Percentiles rank a stretch among this genome's conserved stretches.
These are phyloP conservation scores for Trichoderma polysporum DNA, from an alignment of 2,329 filamentous ascomycete genomes.

Conservation along the genomic window DNA sequence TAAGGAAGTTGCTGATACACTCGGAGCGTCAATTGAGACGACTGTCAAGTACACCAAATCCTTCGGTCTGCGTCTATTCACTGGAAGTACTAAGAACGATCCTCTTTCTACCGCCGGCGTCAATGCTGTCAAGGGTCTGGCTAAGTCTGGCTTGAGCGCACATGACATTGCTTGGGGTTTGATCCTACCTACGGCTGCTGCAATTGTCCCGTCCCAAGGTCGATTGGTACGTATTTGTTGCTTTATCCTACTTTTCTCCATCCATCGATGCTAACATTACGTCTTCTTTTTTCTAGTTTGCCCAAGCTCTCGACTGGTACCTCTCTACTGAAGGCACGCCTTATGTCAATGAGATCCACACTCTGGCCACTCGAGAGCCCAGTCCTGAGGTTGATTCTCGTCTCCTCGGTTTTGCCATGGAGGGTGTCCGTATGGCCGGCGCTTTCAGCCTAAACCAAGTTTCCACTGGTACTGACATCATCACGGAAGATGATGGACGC, in stretches of 20 bases:
- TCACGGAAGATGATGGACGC: constrained; percentile 52
- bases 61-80: constrained; percentile 45
- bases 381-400: constrained; percentile 59
- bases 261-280: constrained; percentile 24
- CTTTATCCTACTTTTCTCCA: not conserved
- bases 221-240: constrained; percentile 53
- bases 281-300: constrained; percentile 49
- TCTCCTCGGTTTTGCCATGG: constrained; percentile 68
- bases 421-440: constrained; percentile 67
- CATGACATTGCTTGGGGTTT: constrained; percentile 71
- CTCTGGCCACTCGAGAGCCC: constrained; percentile 55
- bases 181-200: constrained; percentile 64
- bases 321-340: constrained; percentile 55
- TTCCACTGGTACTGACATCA: constrained; percentile 45
- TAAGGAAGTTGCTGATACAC: constrained; percentile 54
- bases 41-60: constrained; percentile 60
- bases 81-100: constrained; percentile 51
- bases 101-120: constrained; percentile 63
- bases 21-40: constrained; percentile 62
- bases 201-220: constrained; percentile 69
- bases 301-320: constrained; percentile 72
- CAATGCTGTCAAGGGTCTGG: constrained; percentile 62
- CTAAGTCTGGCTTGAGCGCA: constrained; percentile 60
- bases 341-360: constrained; percentile 61
- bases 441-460: constrained; percentile 61